These are phyloP conservation scores for Gloeophyllum trabeum DNA, from an alignment of 768 basidiomycete genomes.

Conservation along the genomic window DNA sequence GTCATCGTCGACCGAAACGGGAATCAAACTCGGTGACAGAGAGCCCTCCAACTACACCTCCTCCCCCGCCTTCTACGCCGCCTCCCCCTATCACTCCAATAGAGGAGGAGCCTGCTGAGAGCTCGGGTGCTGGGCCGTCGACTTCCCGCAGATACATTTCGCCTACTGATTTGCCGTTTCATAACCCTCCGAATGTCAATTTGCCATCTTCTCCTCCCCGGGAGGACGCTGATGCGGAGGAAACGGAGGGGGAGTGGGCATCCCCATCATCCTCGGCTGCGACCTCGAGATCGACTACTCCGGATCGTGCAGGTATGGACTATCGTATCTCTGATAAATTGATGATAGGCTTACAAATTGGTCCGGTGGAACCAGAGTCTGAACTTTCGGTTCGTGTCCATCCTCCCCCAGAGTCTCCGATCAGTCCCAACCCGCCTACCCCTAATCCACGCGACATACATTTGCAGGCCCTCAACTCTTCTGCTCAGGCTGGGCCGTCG, in stretches of 20 bases:
- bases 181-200: conserved; percentile 35
- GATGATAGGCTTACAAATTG: too few relatives aligned
- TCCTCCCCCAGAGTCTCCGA: conserved; percentile 71
- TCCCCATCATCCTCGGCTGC: conserved; percentile 38
- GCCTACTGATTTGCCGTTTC: conserved; percentile 54
- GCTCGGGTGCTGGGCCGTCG: conserved; percentile 36
- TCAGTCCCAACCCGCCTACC: conserved; percentile 75
- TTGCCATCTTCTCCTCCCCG: conserved; percentile 31
- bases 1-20: conserved; percentile 43
- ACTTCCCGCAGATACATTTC: conserved; percentile 41
- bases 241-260: conserved; percentile 17
- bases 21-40: conserved; percentile 11
- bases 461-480: conserved; percentile 49
- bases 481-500: conserved; percentile 12
- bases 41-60: conserved; percentile 3
- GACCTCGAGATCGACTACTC: too few relatives aligned
- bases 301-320: too few relatives aligned
- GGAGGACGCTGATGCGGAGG: conserved; percentile 11
- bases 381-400: conserved; percentile 62
- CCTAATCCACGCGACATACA: conserved; percentile 77
- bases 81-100: conserved; percentile 72
- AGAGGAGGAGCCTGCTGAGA: conserved; percentile 46
- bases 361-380: too few relatives aligned
- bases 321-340: too few relatives aligned
- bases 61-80: conserved; percentile 34